phyloP scores from a whole-genome alignment of 2,329 filamentous ascomycete species.

The Neofusicoccum sp. region DNA sequence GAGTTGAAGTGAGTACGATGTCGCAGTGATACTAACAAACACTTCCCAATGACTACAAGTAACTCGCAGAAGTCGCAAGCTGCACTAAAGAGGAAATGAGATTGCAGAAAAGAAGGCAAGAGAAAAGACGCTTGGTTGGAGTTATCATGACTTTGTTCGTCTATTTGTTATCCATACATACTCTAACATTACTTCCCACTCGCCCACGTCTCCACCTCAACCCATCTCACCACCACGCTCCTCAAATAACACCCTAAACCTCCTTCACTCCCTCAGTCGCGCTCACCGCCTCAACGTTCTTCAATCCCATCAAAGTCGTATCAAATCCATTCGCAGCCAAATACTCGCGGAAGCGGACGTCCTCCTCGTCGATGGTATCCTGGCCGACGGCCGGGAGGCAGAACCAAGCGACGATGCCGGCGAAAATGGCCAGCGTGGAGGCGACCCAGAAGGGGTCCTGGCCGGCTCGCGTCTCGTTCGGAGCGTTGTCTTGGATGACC shows the following conservation, averaged over 20 bases:
- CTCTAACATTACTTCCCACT: too few species aligned
- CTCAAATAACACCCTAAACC: background rate
- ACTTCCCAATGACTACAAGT: too few species aligned
- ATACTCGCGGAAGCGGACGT: slow-evolving; percentile 73
- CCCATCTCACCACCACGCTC: too few species aligned
- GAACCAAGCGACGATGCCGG: slow-evolving; percentile 67
- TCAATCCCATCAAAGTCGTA: slow-evolving; percentile 8
- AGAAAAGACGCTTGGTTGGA: too few species aligned
- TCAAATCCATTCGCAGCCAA: slow-evolving; percentile 45
- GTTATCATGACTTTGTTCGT: too few species aligned
- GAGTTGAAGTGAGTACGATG: too few species aligned
- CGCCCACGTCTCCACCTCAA: too few species aligned
- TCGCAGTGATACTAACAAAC: too few species aligned
- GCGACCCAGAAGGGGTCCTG: slow-evolving; percentile 93
- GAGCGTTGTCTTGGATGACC: slow-evolving; percentile 52
- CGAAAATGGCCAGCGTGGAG: slow-evolving; percentile 74
- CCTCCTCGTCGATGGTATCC: slow-evolving; percentile 81
- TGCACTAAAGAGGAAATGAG: too few species aligned
- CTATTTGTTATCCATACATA: too few species aligned
- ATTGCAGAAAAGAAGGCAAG: too few species aligned
- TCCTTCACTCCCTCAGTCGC: background rate
- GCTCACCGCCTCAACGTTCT: background rate
- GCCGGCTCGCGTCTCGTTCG: slow-evolving; percentile 54
- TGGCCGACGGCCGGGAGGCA: slow-evolving; percentile 76
- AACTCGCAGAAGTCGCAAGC: too few species aligned